These are phyloP conservation scores for Jaminaea rosea DNA, from an alignment of 1,284 basidiomycete species.

Conservation along the genomic window DNA sequence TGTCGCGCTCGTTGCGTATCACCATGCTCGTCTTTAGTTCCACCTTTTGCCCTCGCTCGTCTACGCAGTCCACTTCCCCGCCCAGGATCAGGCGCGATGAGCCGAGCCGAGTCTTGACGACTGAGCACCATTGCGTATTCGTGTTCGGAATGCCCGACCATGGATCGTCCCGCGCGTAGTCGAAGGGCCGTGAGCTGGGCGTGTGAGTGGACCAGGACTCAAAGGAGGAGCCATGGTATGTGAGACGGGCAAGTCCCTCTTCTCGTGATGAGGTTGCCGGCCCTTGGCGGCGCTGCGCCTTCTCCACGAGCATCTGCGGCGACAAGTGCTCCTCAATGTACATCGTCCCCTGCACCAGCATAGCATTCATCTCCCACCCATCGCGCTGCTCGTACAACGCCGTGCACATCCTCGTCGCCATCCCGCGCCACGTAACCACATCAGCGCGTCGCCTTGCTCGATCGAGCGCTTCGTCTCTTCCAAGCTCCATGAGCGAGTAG, in stretches of 20 bases:
- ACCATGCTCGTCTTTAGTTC: slow-evolving; percentile 86
- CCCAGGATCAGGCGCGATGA: slow-evolving; percentile 73
- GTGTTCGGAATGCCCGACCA: slow-evolving; percentile 86
- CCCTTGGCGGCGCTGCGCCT: slow-evolving; percentile 56
- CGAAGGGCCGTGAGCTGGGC: slow-evolving; percentile 46
- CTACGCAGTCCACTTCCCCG: slow-evolving; percentile 88
- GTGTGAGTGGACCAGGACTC: slow-evolving; percentile 62
- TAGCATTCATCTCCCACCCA: slow-evolving; percentile 68
- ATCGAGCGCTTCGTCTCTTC: slow-evolving; percentile 12
- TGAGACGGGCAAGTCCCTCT: slow-evolving; percentile 10
- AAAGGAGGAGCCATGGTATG: slow-evolving; percentile 58
- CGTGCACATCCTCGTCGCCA: slow-evolving; percentile 66
- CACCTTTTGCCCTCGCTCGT: slow-evolving; percentile 55
- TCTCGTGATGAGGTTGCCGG: no score
- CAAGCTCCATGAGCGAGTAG: slow-evolving; percentile 11
- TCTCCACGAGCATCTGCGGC: slow-evolving; percentile 56
- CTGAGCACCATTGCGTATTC: slow-evolving; percentile 89
- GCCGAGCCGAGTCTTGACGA: slow-evolving; percentile 80
- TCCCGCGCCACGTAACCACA: slow-evolving; percentile 75
- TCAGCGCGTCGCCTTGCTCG: slow-evolving; percentile 40
- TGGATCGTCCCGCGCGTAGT: not conserved
- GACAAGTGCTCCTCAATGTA: slow-evolving; percentile 74
- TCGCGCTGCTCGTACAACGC: slow-evolving; percentile 56
- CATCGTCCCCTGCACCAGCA: slow-evolving; percentile 54
- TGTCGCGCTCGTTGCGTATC: slow-evolving; percentile 63